Evolutionary conservation across 768 basidiomycete genomes (phyloP).

Genomic region (Mycena belliarum): DNA sequence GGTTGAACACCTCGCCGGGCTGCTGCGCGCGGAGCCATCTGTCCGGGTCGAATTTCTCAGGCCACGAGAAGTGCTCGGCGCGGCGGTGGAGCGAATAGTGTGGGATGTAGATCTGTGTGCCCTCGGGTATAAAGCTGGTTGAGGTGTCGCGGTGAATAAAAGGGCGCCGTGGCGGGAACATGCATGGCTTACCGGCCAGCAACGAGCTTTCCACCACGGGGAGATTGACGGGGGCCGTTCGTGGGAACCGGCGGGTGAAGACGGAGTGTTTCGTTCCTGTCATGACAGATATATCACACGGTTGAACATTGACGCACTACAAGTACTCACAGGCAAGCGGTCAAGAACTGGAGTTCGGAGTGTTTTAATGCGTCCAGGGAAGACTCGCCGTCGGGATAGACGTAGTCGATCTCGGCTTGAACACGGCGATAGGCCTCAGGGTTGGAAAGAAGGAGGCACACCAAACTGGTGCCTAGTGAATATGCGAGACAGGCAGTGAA

Average conservation of each 20-base stretch:
- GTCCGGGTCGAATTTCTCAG: conserved; percentile 35
- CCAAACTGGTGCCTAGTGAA: conserved; percentile 18
- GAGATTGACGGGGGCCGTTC: conserved; percentile 37
- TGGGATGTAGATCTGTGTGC: conserved; percentile 45
- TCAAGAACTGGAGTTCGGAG: conserved; percentile 28
- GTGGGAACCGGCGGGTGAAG: conserved; percentile 50
- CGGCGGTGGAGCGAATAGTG: conserved; percentile 47
- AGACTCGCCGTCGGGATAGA: conserved; percentile 28
- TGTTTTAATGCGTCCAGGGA: conserved; percentile 26
- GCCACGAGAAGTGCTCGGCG: conserved; percentile 45
- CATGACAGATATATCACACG: background rate
- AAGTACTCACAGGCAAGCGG: conserved; percentile 32
- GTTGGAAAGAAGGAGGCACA: conserved; percentile 37
- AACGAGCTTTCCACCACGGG: conserved; percentile 7
- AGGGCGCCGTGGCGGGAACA: background rate
- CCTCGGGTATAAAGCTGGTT: conserved; percentile 44
- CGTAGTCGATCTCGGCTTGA: conserved; percentile 35
- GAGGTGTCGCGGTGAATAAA: background rate
- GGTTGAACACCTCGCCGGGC: conserved; percentile 19
- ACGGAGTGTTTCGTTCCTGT: conserved; percentile 52
- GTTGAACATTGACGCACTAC: background rate
- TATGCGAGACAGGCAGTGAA: background rate
- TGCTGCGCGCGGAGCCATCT: background rate
- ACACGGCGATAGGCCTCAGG: conserved; percentile 34
- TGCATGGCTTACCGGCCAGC: background rate